Conservation (phyloP, 805 yeast species). For the Nakazawaea holstii region DNA sequence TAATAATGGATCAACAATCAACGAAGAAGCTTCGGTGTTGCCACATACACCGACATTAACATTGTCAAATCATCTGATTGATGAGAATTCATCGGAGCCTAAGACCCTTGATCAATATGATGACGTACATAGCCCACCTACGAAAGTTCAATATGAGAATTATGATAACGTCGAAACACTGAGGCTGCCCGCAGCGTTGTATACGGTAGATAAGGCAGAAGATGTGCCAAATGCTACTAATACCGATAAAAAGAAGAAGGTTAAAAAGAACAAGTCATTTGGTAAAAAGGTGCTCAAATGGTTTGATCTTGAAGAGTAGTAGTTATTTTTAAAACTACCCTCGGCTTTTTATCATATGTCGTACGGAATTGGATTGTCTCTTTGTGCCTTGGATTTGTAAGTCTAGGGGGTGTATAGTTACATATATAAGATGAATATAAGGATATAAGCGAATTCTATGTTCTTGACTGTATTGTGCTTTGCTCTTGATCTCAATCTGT, state of each 20-base stretch:
- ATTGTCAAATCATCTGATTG: not conserved
- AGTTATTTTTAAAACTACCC: not conserved
- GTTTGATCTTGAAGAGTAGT: slow-evolving; percentile 8
- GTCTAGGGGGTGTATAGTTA: too few species aligned
- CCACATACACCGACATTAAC: slow-evolving; percentile 3
- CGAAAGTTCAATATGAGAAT: not conserved
- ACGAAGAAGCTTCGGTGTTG: not conserved
- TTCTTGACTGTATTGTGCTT: not conserved
- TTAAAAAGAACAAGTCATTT: slow-evolving; percentile 6
- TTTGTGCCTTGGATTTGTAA: too few species aligned
- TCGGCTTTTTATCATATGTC: too few species aligned
- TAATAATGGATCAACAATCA: too few species aligned
- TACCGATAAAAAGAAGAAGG: not conserved
- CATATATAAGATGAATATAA: not conserved
- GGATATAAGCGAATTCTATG: not conserved
- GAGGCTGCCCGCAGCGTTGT: too few species aligned
- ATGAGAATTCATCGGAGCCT: slow-evolving; percentile 3
- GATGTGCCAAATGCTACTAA: not conserved
- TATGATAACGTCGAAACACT: not conserved
- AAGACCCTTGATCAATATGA: not conserved
- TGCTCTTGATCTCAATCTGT: not conserved
- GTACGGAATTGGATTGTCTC: too few species aligned
- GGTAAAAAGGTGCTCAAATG: slow-evolving; percentile 8
- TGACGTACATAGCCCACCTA: too few species aligned
- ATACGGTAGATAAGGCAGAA: too few species aligned